Evolutionary conservation across 805 yeast genomes (phyloP).

Genomic region (Yarrowia sp.): DNA sequence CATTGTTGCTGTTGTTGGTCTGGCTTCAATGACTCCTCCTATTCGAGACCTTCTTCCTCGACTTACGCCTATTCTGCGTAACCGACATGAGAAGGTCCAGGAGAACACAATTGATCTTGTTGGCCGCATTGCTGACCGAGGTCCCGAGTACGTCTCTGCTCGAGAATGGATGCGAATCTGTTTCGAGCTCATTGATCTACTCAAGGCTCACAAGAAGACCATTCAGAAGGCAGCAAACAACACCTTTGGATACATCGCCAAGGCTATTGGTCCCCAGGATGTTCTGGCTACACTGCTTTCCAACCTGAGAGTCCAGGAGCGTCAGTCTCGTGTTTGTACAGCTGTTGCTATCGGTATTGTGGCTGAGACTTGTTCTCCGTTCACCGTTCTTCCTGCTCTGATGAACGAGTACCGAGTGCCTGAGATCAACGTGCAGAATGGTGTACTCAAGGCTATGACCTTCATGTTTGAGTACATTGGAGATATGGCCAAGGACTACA

Average conservation of each 20-base stretch:
- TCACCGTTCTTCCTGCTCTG: conserved; percentile 89
- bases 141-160: conserved; percentile 83
- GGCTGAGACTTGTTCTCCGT: conserved; percentile 91
- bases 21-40: conserved; percentile 75
- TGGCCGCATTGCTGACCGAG: conserved; percentile 80
- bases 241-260: conserved; percentile 90
- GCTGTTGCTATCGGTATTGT: conserved; percentile 98
- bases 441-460: conserved; percentile 87
- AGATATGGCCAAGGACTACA: conserved; percentile 77
- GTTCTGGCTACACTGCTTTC: conserved; percentile 83
- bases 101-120: conserved; percentile 79
- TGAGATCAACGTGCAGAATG: conserved; percentile 92
- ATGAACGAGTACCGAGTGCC: conserved; percentile 96
- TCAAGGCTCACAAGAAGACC: conserved; percentile 77
- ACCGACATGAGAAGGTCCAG: conserved; percentile 89
- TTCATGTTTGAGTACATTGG: conserved; percentile 93
- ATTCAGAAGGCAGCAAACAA: conserved; percentile 85
- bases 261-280: conserved; percentile 95
- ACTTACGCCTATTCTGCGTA: conserved; percentile 87
- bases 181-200: conserved; percentile 85
- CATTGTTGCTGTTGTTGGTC: conserved; percentile 66
- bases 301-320: conserved; percentile 88
- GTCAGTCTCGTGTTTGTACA: conserved; percentile 94
- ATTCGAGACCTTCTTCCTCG: conserved; percentile 83
- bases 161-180: conserved; percentile 98